Base-by-base conservation (phyloP, 331 rosid species). In the Acacia pycnantha region DNA sequence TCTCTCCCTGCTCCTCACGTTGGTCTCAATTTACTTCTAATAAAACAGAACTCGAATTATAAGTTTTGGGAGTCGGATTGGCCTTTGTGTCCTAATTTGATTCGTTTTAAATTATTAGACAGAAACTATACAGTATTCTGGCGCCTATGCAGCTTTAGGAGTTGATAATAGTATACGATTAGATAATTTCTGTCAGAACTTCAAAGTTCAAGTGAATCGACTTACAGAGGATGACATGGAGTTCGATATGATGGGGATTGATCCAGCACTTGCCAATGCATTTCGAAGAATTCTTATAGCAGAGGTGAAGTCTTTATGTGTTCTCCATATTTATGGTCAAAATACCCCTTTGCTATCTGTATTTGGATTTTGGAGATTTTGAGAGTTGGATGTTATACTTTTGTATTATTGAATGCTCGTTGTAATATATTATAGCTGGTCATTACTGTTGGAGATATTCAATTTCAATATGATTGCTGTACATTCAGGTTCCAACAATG, bases 211-310 rank as follows among this genome's bases (percentile, higher is more conserved):
- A 86, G 97, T 96, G 79, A 90, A 83, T 43, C 80, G 78, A 43
- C 72, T 91, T 5, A 85, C 87, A 0, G 88, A 84, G 43, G 92
- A 91, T 19, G 94, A 88, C 41, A 88, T 93, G 26, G 98, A 93
- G 86, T 96, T 96, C 75, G 99, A 96, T 82, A 91, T 94, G 97
- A 91, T 96, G 76, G 99, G 98, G 19, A 91, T 96, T 77, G 99
- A 96, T 82, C 99, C 97, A 0, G 87, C 99, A 22, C 48, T 96
- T 74, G 99, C 98, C 47, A 96, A 96, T 83, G 97, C 99, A 5
- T 96, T 96, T 88, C 82, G 99, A 81, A 87, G 99, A 80, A 96
- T 96, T 78, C 97, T 96, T 75, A 96, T 96, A 77, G 70, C 99
- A 29, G 98, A 96, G 98, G 99, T 96, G 82, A 33, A 33, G 37